Evolutionary conservation across 768 basidiomycete genomes (phyloP).

Genomic region (Mycena galericulata): DNA sequence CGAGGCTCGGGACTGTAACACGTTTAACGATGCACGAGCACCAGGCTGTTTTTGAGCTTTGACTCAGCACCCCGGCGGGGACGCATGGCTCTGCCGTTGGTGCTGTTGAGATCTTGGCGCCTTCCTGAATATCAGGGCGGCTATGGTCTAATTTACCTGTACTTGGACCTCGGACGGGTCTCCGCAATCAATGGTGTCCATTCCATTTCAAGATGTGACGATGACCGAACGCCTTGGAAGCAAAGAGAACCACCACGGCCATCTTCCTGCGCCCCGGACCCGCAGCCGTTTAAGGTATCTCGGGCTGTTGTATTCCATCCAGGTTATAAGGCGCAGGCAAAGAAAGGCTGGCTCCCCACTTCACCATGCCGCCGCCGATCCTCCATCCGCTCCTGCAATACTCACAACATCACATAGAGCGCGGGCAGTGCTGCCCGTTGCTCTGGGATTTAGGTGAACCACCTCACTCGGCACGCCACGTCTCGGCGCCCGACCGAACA

Average conservation of each 20-base stretch:
- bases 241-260: slow-evolving; percentile 21
- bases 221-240: slow-evolving; percentile 12
- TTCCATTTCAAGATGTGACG: slow-evolving; percentile 24
- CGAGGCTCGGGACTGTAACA: not conserved
- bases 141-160: slow-evolving; percentile 6
- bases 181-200: slow-evolving; percentile 16
- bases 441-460: slow-evolving; percentile 64
- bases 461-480: slow-evolving; percentile 47
- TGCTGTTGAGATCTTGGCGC: slow-evolving; percentile 18
- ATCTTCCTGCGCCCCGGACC: slow-evolving; percentile 20
- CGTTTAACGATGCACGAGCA: not conserved
- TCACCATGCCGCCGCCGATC: slow-evolving; percentile 35
- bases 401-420: slow-evolving; percentile 47
- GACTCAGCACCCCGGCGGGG: slow-evolving; percentile 8
- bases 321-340: slow-evolving; percentile 16
- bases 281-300: slow-evolving; percentile 23
- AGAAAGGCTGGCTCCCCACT: not conserved
- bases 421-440: slow-evolving; percentile 46
- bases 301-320: slow-evolving; percentile 26
- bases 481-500: slow-evolving; percentile 36
- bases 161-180: too few species aligned
- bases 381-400: slow-evolving; percentile 54
- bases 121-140: too few species aligned
- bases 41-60: slow-evolving; percentile 24
- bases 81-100: not conserved